phyloP scores from a whole-genome alignment of 2,329 filamentous ascomycete species.

The Fusarium sarcochroum region DNA sequence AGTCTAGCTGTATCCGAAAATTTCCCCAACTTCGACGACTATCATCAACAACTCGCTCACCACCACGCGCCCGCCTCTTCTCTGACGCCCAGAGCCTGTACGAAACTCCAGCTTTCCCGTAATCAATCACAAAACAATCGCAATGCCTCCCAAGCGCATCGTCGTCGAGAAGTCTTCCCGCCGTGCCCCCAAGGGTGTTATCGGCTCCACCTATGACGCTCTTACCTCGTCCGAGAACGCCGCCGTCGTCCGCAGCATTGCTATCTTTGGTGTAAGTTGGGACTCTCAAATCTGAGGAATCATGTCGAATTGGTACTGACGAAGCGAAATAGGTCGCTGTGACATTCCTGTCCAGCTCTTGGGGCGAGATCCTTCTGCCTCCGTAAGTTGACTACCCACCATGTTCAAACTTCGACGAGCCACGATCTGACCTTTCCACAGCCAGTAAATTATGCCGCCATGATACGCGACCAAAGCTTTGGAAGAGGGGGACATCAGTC shows the following conservation, averaged over 20 bases:
- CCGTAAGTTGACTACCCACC: constrained; percentile 61
- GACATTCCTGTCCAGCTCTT: constrained; percentile 76
- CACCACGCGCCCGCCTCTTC: constrained; percentile 14
- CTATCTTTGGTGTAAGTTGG: constrained; percentile 75
- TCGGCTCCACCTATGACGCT: constrained; percentile 71
- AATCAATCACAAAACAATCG: constrained; percentile 34
- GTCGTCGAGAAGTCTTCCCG: constrained; percentile 63
- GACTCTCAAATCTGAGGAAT: not conserved
- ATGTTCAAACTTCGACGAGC: not conserved
- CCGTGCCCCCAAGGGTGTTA: constrained; percentile 64
- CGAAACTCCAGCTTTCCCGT: constrained; percentile 3
- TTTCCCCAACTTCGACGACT: constrained; percentile 40
- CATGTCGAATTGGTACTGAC: constrained; percentile 13
- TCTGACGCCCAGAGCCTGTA: constrained; percentile 24
- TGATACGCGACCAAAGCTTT: constrained; percentile 17
- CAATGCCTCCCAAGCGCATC: constrained; percentile 76
- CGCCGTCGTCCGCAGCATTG: constrained; percentile 76
- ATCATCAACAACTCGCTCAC: constrained; percentile 15
- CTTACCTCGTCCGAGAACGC: constrained; percentile 78
- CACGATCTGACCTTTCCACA: constrained; percentile 28
- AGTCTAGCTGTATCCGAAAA: constrained; percentile 39
- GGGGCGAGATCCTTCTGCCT: constrained; percentile 77
- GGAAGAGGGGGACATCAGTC: not conserved
- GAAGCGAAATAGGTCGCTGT: constrained; percentile 68
- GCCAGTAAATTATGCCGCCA: constrained; percentile 44